These are phyloP conservation scores for Marasmius oreades DNA, from an alignment of 1,284 basidiomycete species.

Conservation along the genomic window DNA sequence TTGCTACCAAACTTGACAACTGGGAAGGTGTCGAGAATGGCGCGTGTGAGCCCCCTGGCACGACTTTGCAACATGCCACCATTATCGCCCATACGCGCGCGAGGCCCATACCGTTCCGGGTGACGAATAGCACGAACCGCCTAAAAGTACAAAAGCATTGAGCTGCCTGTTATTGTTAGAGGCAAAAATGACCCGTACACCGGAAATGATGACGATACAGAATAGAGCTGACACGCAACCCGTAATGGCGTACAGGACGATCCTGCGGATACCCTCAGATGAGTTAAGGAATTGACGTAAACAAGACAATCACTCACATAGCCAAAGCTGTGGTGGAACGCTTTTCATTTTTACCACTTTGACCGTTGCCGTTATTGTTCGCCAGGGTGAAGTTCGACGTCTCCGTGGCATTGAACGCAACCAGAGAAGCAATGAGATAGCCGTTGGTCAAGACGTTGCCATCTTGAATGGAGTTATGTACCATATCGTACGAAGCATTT, in stretches of 20 bases:
- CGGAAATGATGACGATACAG: slow-evolving; percentile 76
- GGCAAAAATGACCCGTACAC: slow-evolving; percentile 44
- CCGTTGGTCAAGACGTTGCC: slow-evolving; percentile 43
- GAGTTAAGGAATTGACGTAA: slow-evolving; percentile 7
- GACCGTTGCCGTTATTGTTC: slow-evolving; percentile 10
- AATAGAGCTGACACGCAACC: slow-evolving; percentile 82
- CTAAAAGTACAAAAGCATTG: slow-evolving; percentile 29
- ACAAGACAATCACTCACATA: slow-evolving; percentile 46
- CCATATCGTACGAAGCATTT: slow-evolving; percentile 45
- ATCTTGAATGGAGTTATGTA: slow-evolving; percentile 47
- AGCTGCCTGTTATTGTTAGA: slow-evolving; percentile 10
- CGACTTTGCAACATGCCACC: slow-evolving; percentile 59
- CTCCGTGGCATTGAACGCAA: slow-evolving; percentile 62
- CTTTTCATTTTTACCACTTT: slow-evolving; percentile 13
- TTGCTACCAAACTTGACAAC: slow-evolving; percentile 75
- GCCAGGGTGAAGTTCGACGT: slow-evolving; percentile 17
- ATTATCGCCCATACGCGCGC: slow-evolving; percentile 44
- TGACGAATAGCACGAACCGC: slow-evolving; percentile 80
- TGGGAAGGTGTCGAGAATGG: slow-evolving; percentile 92
- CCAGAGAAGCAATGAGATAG: slow-evolving; percentile 67
- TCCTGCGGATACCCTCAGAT: slow-evolving; percentile 42
- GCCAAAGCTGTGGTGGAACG: slow-evolving; percentile 62
- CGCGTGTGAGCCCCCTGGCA: slow-evolving; percentile 78
- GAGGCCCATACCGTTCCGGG: slow-evolving; percentile 88
- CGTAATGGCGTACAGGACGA: slow-evolving; percentile 83